phyloP scores from a whole-genome alignment of 768 basidiomycete species.

The Termitomyces sp. region DNA sequence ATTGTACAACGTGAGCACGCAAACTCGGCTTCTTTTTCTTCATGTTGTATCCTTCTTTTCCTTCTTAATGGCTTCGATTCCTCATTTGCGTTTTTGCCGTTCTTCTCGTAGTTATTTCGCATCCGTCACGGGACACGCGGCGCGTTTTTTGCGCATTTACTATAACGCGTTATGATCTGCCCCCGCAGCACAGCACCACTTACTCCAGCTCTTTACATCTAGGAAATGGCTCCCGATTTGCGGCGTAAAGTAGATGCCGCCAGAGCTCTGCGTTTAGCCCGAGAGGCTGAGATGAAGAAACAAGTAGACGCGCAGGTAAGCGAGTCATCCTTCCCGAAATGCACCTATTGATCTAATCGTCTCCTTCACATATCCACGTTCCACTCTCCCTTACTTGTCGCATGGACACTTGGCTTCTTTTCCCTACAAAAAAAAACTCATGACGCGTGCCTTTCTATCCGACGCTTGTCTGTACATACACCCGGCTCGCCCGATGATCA shows the following conservation, averaged over 20 bases:
- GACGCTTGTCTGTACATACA: conserved; percentile 5
- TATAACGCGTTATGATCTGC: conserved; percentile 4
- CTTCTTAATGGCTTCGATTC: conserved; percentile 14
- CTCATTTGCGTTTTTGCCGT: conserved; percentile 10
- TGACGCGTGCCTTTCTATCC: conserved; percentile 7
- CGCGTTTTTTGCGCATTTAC: conserved; percentile 6
- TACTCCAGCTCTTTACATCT: conserved; percentile 13
- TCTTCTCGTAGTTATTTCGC: conserved; percentile 11
- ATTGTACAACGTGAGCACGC: conserved; percentile 46
- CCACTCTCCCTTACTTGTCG: not conserved
- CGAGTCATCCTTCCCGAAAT: conserved; percentile 2
- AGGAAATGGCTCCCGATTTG: conserved; percentile 68
- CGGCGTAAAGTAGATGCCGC: conserved; percentile 61
- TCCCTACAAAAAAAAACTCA: conserved; percentile 3
- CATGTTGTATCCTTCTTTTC: not conserved
- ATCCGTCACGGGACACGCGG: conserved; percentile 16
- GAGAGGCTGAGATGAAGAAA: conserved; percentile 54
- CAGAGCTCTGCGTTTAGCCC: conserved; percentile 48
- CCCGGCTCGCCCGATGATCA: not conserved
- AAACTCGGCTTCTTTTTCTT: conserved; percentile 15
- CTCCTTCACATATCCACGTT: not conserved
- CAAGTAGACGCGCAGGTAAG: conserved; percentile 54
- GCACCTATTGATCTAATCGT: conserved; percentile 6
- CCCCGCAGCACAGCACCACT: conserved; percentile 5
- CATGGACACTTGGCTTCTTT: conserved; percentile 6